Base-by-base conservation (phyloP, 2,329 filamentous ascomycete genomes). In the Taxawa tesnikishii region DNA sequence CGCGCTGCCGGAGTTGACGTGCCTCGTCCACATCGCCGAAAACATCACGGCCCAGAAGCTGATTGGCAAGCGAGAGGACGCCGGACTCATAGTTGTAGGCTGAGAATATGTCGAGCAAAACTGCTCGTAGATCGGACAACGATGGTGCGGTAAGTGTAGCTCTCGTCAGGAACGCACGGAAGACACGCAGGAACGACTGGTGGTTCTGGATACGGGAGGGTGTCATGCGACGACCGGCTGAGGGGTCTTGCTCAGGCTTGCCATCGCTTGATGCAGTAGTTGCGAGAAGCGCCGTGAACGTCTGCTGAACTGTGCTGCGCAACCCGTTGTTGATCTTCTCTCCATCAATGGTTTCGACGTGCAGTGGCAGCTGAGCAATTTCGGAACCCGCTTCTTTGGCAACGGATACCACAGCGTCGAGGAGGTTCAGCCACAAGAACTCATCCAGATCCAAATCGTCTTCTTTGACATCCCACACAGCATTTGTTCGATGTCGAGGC, bases 41-140 rank as follows among this genome's bases (percentile, higher is more conserved):
- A 5, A 94, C 67, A 47, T 90, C 90, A 43, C 84, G 79, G 40
- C 93, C 87, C 0, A 98, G 67, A 34, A 98, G 75, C 4, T 79
- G 71, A 51, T 88, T 93, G 1, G 90, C 84, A 3, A 98, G 71
- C 2, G 72, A 68, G 13, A 98, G 68, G 11, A 98, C 82, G 1
- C 82, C 87, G 53, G 88, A 83, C 55, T 98, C 90, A 51, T 96
- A 94, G 0, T 85, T 79, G 52, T 98, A 98, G 0, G 90, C 88
- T 0, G 88, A 77, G 58, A 98, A 96, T 34, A 98, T 88, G 9
- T 87, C 90, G 1, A 75, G 67, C 2, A 98, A 70, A 1, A 96
- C 87, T 5, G 73, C 73, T 27, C 90, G 79, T 3, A 98, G 68
- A 50, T 96, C 85, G 1, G 83, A 79, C 2, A 98, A 66, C 9